Evolutionary conservation across 257 asterid species (phyloP).

Genomic region (Solanum commersonii): DNA sequence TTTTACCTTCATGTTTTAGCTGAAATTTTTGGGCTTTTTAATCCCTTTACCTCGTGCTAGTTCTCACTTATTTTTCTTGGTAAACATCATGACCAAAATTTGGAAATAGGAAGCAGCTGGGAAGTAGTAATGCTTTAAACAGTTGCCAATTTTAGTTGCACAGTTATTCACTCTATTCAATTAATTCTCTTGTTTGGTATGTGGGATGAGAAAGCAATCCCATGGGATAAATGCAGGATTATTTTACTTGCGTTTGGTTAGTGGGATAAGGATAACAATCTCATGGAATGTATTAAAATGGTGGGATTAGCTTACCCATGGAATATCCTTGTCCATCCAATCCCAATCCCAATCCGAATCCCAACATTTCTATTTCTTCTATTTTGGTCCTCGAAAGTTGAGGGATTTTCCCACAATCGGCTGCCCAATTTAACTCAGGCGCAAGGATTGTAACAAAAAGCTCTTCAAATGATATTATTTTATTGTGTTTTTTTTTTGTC

Average conservation of each 20-base stretch:
- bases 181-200: background rate
- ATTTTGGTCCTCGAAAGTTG: background rate
- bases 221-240: background rate
- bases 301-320: background rate
- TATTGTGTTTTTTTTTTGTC: background rate
- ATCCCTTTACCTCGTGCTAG: background rate
- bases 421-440: background rate
- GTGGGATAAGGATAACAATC: background rate
- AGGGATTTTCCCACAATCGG: background rate
- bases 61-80: background rate
- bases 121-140: background rate
- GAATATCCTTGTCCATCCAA: background rate
- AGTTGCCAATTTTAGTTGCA: background rate
- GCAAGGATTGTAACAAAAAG: background rate
- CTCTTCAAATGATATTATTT: background rate
- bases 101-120: background rate
- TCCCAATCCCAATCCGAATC: background rate
- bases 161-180: background rate
- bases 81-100: background rate
- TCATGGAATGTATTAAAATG: background rate
- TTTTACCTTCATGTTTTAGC: background rate
- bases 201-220: background rate
- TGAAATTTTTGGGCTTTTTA: background rate
- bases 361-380: background rate
- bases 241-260: background rate